A percentile compares a stretch with the other conserved stretches of the same genome.
Conservation (phyloP, 176 grass and related monocot genomes). For the Rhipidocladum racemiflorum region DNA sequence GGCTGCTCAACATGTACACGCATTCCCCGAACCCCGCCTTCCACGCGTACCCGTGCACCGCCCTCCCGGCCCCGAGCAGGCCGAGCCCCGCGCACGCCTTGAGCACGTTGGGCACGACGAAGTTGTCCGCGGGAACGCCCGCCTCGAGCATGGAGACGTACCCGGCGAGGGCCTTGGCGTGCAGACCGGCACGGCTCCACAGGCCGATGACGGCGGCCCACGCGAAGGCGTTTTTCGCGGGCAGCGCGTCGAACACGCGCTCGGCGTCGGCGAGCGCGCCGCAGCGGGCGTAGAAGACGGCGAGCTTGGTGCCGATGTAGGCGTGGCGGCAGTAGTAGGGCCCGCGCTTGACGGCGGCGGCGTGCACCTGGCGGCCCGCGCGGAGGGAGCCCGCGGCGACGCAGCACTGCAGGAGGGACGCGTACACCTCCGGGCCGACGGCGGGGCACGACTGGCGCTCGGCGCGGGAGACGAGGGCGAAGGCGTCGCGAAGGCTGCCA, state of each 20-base stretch:
- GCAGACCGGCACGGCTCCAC: conserved; percentile 28
- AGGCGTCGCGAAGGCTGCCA: conserved; percentile 28
- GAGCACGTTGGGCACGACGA: conserved; percentile 37
- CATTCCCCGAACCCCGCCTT: conserved; percentile 41
- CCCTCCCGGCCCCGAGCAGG: conserved; percentile 10
- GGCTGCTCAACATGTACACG: conserved; percentile 61
- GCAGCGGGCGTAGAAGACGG: conserved; percentile 42
- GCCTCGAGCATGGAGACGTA: conserved; percentile 36
- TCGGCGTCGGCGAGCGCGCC: conserved; percentile 39
- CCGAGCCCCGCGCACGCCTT: conserved; percentile 39
- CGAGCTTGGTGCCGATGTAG: conserved; percentile 48
- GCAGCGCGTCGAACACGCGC: conserved; percentile 25
- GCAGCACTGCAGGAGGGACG: conserved; percentile 46
- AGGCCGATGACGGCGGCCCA: conserved; percentile 42
- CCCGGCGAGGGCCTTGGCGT: conserved; percentile 26
- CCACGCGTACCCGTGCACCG: conserved; percentile 43
- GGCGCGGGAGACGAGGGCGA: conserved; percentile 31
- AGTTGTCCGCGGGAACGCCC: conserved; percentile 42
- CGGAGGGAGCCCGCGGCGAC: conserved; percentile 10
- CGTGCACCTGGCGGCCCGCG: conserved; percentile 42
- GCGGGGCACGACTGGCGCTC: conserved; percentile 23
- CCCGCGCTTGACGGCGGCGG: conserved; percentile 34
- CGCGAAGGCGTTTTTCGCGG: conserved; percentile 35
- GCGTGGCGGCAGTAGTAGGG: conserved; percentile 43
- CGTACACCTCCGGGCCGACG: conserved; percentile 38